phyloP scores from a whole-genome alignment of 805 yeast species.

The Teunomyces funiuensis region DNA sequence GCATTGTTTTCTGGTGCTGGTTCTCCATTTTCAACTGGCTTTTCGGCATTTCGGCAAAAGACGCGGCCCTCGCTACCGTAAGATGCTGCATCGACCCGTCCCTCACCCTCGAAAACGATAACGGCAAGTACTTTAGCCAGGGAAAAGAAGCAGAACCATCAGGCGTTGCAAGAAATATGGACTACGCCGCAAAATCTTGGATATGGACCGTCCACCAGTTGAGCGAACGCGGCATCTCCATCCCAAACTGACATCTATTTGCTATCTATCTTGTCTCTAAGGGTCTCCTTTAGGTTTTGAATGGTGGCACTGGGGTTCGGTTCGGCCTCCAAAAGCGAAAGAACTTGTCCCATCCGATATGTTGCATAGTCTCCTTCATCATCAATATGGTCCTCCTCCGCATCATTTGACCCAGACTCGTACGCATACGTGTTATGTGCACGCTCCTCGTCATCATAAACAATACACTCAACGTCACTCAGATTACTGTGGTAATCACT shows the following conservation, averaged over 20 bases:
- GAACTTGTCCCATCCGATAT: slow-evolving; percentile 1
- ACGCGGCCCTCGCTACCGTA: slow-evolving; percentile 66
- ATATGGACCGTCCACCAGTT: slow-evolving; percentile 71
- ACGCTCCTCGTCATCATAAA: slow-evolving; percentile 1
- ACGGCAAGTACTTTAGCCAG: slow-evolving; percentile 67
- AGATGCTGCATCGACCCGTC: slow-evolving; percentile 59
- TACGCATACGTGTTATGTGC: not conserved
- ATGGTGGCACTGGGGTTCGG: not conserved
- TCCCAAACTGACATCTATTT: slow-evolving; percentile 17
- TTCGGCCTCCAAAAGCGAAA: slow-evolving; percentile 1
- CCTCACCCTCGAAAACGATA: slow-evolving; percentile 51
- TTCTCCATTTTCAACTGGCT: slow-evolving; percentile 68
- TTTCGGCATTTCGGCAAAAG: slow-evolving; percentile 70
- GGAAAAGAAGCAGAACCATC: slow-evolving; percentile 56
- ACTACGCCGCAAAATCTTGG: slow-evolving; percentile 71
- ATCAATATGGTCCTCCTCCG: not conserved
- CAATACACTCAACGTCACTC: slow-evolving; percentile 7
- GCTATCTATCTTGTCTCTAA: not conserved
- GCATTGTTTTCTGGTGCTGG: slow-evolving; percentile 67
- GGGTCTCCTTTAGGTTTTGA: not conserved
- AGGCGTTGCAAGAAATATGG: slow-evolving; percentile 51
- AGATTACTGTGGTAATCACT: slow-evolving; percentile 13
- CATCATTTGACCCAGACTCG: not conserved
- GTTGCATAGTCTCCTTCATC: slow-evolving; percentile 1
- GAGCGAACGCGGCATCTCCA: slow-evolving; percentile 43